phyloP scores from a whole-genome alignment of 1,284 basidiomycete species.

The Fomitopsis pinicola region DNA sequence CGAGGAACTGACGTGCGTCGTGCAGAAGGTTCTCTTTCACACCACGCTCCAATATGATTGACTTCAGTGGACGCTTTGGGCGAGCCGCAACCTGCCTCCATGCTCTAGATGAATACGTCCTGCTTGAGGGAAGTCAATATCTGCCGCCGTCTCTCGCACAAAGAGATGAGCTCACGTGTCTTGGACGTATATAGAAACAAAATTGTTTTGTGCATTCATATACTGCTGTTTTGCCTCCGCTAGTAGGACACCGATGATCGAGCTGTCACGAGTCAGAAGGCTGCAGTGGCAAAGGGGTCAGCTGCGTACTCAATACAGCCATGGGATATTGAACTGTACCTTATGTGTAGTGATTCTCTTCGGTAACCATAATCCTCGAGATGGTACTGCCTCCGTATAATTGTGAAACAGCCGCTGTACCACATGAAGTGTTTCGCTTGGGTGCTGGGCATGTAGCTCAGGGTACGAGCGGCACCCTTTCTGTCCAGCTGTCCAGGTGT shows the following conservation, averaged over 20 bases:
- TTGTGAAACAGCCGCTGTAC: conserved; percentile 28
- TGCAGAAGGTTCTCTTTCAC: conserved; percentile 58
- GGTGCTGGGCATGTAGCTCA: conserved; percentile 27
- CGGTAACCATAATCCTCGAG: conserved; percentile 18
- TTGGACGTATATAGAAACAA: conserved; percentile 53
- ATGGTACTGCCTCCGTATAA: conserved; percentile 21
- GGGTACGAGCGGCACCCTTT: conserved; percentile 18
- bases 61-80: conserved; percentile 57
- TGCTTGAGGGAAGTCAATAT: conserved; percentile 5
- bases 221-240: conserved; percentile 54
- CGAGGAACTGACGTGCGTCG: conserved; percentile 65
- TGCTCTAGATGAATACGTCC: conserved; percentile 20
- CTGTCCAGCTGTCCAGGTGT: conserved; percentile 16
- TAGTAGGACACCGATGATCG: conserved; percentile 45
- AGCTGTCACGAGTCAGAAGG: conserved; percentile 46
- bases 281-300: conserved; percentile 25
- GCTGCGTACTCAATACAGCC: background rate
- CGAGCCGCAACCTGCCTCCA: conserved; percentile 57
- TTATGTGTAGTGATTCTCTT: conserved; percentile 24
- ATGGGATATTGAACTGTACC: conserved; percentile 14
- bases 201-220: conserved; percentile 44
- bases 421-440: conserved; percentile 26
- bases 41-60: conserved; percentile 65
- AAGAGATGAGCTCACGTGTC: conserved; percentile 32
- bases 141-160: too few species aligned